These are phyloP conservation scores for Pseudonitzschia delicatissima DNA, from an alignment of 108 stramenopile genomes.

Conservation along the genomic window DNA sequence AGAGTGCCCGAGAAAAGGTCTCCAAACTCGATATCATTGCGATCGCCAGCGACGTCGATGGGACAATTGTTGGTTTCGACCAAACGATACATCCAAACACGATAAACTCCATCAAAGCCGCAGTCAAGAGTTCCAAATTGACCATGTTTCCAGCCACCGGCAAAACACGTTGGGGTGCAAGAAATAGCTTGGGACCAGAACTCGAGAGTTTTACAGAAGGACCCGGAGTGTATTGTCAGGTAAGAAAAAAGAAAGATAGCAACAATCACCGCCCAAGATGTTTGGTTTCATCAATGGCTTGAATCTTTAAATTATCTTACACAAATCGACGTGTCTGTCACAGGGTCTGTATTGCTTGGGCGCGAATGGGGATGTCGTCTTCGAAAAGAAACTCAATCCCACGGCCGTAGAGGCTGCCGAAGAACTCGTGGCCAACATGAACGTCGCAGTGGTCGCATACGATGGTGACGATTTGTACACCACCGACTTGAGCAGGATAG, in stretches of 20 bases:
- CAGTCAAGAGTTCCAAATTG: constrained; percentile 31
- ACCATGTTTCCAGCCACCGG: constrained; percentile 88
- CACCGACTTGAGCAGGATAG: constrained; percentile 44
- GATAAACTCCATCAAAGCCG: constrained; percentile 42
- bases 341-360: constrained; percentile 78
- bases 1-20: constrained; percentile 12
- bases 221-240: constrained; percentile 68
- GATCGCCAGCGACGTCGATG: constrained; percentile 88
- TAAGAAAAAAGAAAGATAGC: background rate
- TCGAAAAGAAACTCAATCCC: constrained; percentile 67
- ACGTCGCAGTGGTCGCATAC: constrained; percentile 74
- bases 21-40: constrained; percentile 34
- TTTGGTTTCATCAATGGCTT: too few species aligned
- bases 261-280: too few species aligned
- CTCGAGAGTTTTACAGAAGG: constrained; percentile 19
- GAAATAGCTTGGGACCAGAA: constrained; percentile 53
- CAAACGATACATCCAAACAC: constrained; percentile 73
- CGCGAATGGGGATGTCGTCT: constrained; percentile 71
- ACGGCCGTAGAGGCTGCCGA: constrained; percentile 63
- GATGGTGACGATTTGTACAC: constrained; percentile 82
- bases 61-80: constrained; percentile 66
- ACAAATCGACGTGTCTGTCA: background rate
- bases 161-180: constrained; percentile 74
- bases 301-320: too few species aligned
- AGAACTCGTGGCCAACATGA: constrained; percentile 50